Percentiles rank a stretch among this genome's conserved stretches.
phyloP scores from a whole-genome alignment of 495 filamentous ascomycete genomes.

The Neurospora discreta region DNA sequence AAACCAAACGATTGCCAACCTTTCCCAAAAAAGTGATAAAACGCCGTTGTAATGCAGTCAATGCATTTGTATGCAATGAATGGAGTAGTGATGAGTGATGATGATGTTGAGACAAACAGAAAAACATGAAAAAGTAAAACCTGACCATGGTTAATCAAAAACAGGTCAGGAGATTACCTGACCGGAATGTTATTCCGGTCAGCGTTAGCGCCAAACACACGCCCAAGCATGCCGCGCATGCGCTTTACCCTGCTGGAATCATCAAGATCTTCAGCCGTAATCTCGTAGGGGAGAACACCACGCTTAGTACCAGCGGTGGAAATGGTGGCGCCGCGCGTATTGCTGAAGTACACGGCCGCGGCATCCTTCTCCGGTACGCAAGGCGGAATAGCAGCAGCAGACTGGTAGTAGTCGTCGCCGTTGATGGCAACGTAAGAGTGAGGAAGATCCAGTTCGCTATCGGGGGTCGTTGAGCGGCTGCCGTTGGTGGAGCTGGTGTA shows the following conservation, averaged over 20 bases:
- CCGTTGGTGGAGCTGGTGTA: constrained; percentile 30
- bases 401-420: constrained; percentile 25
- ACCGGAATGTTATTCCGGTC: constrained; percentile 1
- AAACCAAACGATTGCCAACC: background rate
- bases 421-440: constrained; percentile 24
- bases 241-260: constrained; percentile 28
- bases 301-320: constrained; percentile 7
- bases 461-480: constrained; percentile 34
- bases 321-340: background rate
- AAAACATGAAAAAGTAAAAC: background rate
- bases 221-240: constrained; percentile 28
- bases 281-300: constrained; percentile 34
- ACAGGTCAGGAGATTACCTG: background rate
- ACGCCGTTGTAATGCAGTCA: background rate
- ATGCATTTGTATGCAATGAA: background rate
- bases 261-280: constrained; percentile 33
- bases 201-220: constrained; percentile 24
- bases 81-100: background rate
- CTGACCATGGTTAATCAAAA: background rate
- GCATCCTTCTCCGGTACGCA: constrained; percentile 18
- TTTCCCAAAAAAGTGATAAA: background rate
- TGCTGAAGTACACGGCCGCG: constrained; percentile 7
- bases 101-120: background rate
- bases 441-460: constrained; percentile 20
- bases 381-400: constrained; percentile 16